phyloP scores from a whole-genome alignment of 1,284 basidiomycete species.

The Pseudozyma thailandica region DNA sequence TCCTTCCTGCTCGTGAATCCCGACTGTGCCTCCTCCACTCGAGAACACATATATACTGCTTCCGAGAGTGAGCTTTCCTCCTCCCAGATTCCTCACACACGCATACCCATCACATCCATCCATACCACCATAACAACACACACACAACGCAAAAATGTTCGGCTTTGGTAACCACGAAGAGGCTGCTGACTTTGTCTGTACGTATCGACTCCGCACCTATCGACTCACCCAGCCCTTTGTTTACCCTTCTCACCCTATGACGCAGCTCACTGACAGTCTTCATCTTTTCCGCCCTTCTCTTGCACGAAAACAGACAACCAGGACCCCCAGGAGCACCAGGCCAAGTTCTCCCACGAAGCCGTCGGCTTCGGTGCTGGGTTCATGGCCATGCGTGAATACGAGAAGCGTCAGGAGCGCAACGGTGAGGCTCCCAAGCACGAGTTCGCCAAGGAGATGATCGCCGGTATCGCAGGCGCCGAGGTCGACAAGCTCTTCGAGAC shows the following conservation, averaged over 20 bases:
- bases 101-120: background rate
- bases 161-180: slow-evolving; percentile 52
- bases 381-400: slow-evolving; percentile 74
- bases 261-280: background rate
- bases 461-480: slow-evolving; percentile 65
- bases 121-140: slow-evolving; percentile 1
- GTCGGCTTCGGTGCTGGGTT: slow-evolving; percentile 71
- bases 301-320: slow-evolving; percentile 32
- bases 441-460: slow-evolving; percentile 70
- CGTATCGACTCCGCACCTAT: slow-evolving; percentile 9
- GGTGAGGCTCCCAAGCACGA: slow-evolving; percentile 69
- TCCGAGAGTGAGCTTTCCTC: background rate
- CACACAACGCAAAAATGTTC: slow-evolving; percentile 26
- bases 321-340: slow-evolving; percentile 50
- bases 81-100: background rate
- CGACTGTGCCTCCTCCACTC: background rate
- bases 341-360: slow-evolving; percentile 74
- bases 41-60: slow-evolving; percentile 2
- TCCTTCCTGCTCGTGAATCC: background rate
- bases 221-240: too few species aligned
- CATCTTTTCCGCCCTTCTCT: background rate
- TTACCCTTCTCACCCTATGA: background rate
- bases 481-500: slow-evolving; percentile 64
- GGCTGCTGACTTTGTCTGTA: slow-evolving; percentile 52
- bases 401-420: slow-evolving; percentile 71